Base-by-base conservation (phyloP, 2,329 filamentous ascomycete genomes). In the Bimuria novae-zelandiae region DNA sequence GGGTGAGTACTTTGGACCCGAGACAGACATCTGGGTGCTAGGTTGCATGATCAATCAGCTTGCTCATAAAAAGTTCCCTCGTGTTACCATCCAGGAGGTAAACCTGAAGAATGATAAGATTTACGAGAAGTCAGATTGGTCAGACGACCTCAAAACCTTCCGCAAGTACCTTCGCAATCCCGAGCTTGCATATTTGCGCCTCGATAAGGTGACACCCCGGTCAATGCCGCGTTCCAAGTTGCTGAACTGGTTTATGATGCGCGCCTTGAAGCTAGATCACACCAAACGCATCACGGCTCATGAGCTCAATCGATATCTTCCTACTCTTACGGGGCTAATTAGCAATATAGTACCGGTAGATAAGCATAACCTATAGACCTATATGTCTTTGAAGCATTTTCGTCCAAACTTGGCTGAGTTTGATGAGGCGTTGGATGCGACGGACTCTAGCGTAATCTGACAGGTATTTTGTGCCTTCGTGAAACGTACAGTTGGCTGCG, bases 181-280 rank as follows among this genome's bases (percentile, higher is more conserved):
- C 36, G 17, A 7, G 17, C 23, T 22, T 23, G 36, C 36, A 8
- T 19, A 17, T 40, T 22, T 14, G 8, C 36, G 8, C 12, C 36
- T 40, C 19, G 19, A 40, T 23, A 11, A 22, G 21, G 17, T 22
- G n/a, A 40, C 36, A 10, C 19, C 36, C n/a, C 36, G 12, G 6
- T 22, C 36, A 10, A 25, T 40, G 16, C 12, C 23, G n/a, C 32
- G 45, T 8, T 25, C 32, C 32, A 49, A 49, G 35, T 16, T 49
- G n/a, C 32, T 49, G 3, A 39, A 49, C 19, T 29, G 27, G 14
- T 49, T 49, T 33, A 40, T 49, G 45, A 49, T 49, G 45, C 32
- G 45, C 10, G 14, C 45, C 14, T 19, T 49, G 3, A 22, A 49
- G 19, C 10, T 29, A 14, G 22, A 40, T 3, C 25, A 39, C 16